Evolutionary conservation across 306 rosid genomes (phyloP).

Genomic region (Hippophae gyantsensis): DNA sequence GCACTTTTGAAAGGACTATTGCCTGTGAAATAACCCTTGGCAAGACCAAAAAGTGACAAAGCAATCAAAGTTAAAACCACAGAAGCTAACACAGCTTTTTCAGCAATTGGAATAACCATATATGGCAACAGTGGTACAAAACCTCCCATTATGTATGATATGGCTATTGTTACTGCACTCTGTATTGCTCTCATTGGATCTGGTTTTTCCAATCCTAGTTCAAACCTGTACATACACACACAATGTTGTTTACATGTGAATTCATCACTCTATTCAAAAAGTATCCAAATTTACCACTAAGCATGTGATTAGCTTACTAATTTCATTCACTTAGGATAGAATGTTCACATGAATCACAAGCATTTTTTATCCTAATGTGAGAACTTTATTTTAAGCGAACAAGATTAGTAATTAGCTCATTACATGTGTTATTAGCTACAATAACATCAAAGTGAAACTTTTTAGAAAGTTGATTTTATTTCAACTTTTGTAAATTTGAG

Average conservation of each 20-base stretch:
- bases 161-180: conserved; percentile 78
- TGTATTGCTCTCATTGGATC: conserved; percentile 82
- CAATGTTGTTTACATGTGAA: not conserved
- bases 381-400: too few relatives aligned
- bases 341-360: too few relatives aligned
- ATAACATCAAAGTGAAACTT: too few relatives aligned
- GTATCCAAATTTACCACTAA: too few relatives aligned
- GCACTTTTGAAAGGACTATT: conserved; percentile 66
- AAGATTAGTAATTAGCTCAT: too few relatives aligned
- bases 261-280: not conserved
- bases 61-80: conserved; percentile 57
- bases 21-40: conserved; percentile 79
- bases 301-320: too few relatives aligned
- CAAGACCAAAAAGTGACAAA: conserved; percentile 62
- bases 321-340: too few relatives aligned
- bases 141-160: conserved; percentile 70
- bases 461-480: too few relatives aligned
- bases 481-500: too few relatives aligned
- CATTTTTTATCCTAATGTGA: too few relatives aligned
- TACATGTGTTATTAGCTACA: too few relatives aligned
- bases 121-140: conserved; percentile 67
- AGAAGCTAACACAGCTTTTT: conserved; percentile 55
- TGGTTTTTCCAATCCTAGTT: conserved; percentile 82
- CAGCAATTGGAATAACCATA: conserved; percentile 47
- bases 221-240: conserved; percentile 46